phyloP scores from a whole-genome alignment of 306 rosid species.

The Corylus heterophylla region DNA sequence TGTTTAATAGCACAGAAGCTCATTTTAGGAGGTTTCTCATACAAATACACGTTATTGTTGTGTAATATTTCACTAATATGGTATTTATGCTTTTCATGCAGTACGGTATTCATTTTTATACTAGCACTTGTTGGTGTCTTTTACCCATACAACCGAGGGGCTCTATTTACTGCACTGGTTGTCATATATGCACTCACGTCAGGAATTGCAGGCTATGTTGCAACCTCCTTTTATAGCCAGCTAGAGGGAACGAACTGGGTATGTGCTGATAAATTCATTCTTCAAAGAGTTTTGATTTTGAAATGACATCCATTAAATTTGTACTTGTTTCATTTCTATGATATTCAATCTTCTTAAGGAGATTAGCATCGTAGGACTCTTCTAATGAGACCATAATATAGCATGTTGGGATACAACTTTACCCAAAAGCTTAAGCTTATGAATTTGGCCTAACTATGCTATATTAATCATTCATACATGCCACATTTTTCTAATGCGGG shows the following conservation, averaged over 20 bases:
- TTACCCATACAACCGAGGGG: constrained; percentile 95
- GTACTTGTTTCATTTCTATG: constrained; percentile 5
- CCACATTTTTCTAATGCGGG: too few relatives aligned
- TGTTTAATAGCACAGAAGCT: not conserved
- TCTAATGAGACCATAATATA: too few relatives aligned
- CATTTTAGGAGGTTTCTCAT: not conserved
- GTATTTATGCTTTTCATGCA: constrained; percentile 38
- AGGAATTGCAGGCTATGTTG: constrained; percentile 88
- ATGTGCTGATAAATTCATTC: constrained; percentile 20
- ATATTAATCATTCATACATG: too few relatives aligned
- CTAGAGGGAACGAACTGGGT: constrained; percentile 94
- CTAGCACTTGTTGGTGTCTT: constrained; percentile 92
- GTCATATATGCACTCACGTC: constrained; percentile 93
- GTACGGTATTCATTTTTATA: constrained; percentile 73
- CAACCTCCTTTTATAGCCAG: constrained; percentile 88
- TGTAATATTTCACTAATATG: not conserved
- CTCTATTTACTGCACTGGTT: constrained; percentile 80
- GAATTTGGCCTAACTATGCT: too few relatives aligned
- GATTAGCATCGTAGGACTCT: too few relatives aligned
- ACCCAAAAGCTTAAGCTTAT: too few relatives aligned
- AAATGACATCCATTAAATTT: constrained; percentile 5
- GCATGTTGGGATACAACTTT: too few relatives aligned
- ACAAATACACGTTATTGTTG: not conserved
- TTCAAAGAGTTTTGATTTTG: constrained; percentile 13
- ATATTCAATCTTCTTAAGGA: not conserved